These are phyloP conservation scores for Boehmeria nivea DNA, from an alignment of 306 rosid genomes.

Conservation along the genomic window DNA sequence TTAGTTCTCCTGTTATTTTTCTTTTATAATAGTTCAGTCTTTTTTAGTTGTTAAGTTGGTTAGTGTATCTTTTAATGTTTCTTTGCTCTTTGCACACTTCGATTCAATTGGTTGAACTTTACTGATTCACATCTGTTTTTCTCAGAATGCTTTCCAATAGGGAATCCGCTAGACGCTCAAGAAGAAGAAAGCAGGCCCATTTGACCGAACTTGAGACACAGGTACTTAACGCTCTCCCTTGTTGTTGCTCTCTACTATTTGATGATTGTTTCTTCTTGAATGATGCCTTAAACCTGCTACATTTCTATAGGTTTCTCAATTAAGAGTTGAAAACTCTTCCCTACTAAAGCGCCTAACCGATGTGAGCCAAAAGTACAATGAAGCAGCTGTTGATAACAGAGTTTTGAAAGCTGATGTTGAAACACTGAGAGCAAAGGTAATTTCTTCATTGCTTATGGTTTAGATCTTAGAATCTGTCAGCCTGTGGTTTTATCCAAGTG, in stretches of 20 bases:
- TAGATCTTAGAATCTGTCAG: no score
- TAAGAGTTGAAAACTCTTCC: constrained; percentile 80
- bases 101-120: constrained; percentile 6
- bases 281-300: constrained; percentile 14
- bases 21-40: no score
- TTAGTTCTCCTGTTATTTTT: no score
- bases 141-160: constrained; percentile 96
- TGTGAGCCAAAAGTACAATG: constrained; percentile 50
- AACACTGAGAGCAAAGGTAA: constrained; percentile 92
- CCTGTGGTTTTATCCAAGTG: no score
- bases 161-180: constrained; percentile 97
- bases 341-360: constrained; percentile 68
- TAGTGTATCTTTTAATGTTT: no score
- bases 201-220: constrained; percentile 83
- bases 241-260: not conserved
- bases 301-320: constrained; percentile 66
- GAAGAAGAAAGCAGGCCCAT: constrained; percentile 98
- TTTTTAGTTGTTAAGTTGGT: no score
- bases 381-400: constrained; percentile 81
- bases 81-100: no score
- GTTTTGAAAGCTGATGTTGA: constrained; percentile 82
- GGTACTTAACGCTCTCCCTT: constrained; percentile 29
- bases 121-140: constrained; percentile 13
- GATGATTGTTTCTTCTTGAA: constrained; percentile 9
- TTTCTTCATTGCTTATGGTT: no score